Percentiles rank a stretch among this genome's conserved stretches.
phyloP scores from a whole-genome alignment of 75 land plant species.

The Cryptomeria japonica region DNA sequence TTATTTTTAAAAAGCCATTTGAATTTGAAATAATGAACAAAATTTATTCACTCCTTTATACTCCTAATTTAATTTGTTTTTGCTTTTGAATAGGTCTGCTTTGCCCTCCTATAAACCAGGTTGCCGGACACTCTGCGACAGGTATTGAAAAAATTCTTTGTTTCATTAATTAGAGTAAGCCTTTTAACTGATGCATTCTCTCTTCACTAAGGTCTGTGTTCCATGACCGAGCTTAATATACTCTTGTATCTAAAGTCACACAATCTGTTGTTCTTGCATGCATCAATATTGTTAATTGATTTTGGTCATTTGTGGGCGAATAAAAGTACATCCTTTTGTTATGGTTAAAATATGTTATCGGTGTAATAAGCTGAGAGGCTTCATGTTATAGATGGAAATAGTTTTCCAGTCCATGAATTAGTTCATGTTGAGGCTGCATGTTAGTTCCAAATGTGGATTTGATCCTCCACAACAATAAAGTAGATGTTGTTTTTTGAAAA shows the following conservation, averaged over 20 bases:
- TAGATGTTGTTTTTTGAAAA: neutral
- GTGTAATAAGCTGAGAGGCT: neutral
- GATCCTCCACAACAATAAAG: neutral
- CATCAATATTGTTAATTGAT: neutral
- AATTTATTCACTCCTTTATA: neutral
- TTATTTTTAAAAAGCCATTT: neutral
- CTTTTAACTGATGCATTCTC: neutral
- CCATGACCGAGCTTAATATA: neutral
- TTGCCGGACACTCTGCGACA: conserved; percentile 75
- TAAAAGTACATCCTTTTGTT: neutral
- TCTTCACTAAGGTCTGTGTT: neutral
- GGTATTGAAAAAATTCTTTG: conserved; percentile 16
- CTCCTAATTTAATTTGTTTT: neutral
- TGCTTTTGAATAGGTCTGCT: conserved; percentile 26
- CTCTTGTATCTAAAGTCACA: neutral
- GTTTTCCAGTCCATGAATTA: no score
- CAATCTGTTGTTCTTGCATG: neutral
- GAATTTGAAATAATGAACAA: neutral
- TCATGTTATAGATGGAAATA: no score
- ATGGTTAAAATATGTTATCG: neutral
- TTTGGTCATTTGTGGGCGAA: neutral
- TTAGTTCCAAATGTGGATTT: neutral
- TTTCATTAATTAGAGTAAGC: neutral
- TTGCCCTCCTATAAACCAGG: conserved; percentile 69
- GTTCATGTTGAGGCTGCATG: no score